A percentile compares a stretch with the other conserved stretches of the same genome.
These are phyloP conservation scores for Metschnikowia picachoensis DNA, from an alignment of 805 yeast species.

Conservation along the genomic window DNA sequence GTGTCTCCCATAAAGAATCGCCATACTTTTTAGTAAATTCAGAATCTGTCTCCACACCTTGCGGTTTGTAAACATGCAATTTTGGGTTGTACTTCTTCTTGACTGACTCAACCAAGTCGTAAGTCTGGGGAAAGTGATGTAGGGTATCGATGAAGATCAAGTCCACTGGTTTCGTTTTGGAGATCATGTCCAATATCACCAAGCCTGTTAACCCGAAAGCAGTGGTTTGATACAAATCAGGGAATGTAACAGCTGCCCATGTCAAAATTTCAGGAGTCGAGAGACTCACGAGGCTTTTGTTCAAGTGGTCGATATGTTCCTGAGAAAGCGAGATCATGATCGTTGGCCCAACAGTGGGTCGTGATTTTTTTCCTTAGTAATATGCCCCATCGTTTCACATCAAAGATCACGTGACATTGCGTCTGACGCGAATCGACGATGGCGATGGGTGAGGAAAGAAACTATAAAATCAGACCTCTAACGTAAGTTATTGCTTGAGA, in stretches of 20 bases:
- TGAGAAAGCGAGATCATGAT: conserved; percentile 22
- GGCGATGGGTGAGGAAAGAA: not conserved
- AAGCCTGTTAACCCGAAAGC: conserved; percentile 94
- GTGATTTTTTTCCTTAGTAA: too few species aligned
- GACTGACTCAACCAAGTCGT: conserved; percentile 62
- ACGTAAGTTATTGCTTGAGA: too few species aligned
- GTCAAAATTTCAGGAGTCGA: conserved; percentile 68
- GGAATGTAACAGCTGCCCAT: conserved; percentile 85
- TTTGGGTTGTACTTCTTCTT: conserved; percentile 50
- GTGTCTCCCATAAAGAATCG: conserved; percentile 73
- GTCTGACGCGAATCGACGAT: not conserved
- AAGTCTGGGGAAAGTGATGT: conserved; percentile 93
- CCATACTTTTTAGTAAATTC: conserved; percentile 73
- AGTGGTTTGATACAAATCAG: conserved; percentile 81
- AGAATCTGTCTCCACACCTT: conserved; percentile 46
- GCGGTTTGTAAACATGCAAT: conserved; percentile 67
- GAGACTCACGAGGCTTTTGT: conserved; percentile 50
- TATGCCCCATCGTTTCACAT: not conserved
- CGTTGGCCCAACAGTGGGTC: not conserved
- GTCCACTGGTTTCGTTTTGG: conserved; percentile 51
- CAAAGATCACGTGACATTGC: conserved; percentile 17
- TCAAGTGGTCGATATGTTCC: conserved; percentile 62
- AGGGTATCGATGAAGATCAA: conserved; percentile 85
- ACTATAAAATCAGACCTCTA: not conserved
- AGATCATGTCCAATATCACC: conserved; percentile 79